Base-by-base conservation (phyloP, 371 early-diverging fungal genomes). In the Apophysomyces ossiformis region DNA sequence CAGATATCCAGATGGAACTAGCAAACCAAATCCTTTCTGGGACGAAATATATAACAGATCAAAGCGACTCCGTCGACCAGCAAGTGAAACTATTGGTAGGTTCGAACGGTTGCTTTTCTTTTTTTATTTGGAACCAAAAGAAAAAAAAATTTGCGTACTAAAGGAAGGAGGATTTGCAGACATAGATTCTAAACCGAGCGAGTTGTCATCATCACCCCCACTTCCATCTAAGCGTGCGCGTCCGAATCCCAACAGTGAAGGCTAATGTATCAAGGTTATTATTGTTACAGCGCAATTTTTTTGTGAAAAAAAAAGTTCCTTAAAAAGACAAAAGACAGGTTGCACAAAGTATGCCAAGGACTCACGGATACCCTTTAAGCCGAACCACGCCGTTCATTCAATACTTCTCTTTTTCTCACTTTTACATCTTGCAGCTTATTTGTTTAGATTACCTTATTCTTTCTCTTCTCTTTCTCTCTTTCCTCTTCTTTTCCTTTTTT, bases 11-110 rank as follows among this genome's bases (percentile, higher is more conserved):
- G 68, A 68, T 45, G 68, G 68, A 36, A 44, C 63, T 3, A 37
- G 58, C 44, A 57, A 68, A 59, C 68, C 63, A 37, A 68, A 68
- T 13, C 63, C 63, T 26, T 45, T 68, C 21, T 68, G 68, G 68
- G 36, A 38, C 32, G 68, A 68, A 39, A 68, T 68, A 16, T 68
- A 68, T 37, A 54, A 60, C 50, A n/a, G 21, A 50, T 21, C 54
- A 4, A 50, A 50, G 21, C 54, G 54, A 9, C n/a, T 21, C 9
- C 54, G 54, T 50, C 54, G 54, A 50, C 18, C 54, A 50, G 21
- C 21, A 50, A 50, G 21, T 21, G 54, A 50, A 21, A 50, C 35
- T 21, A 50, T 50, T n/a, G 18, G 54, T 21, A 21, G 21, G 54
- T 50, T 50, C 21, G 2, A 26, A 26, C 2, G 32, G 32, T 26